These are phyloP conservation scores for Dryas alaskensis DNA, from an alignment of 306 rosid genomes.

Conservation along the genomic window DNA sequence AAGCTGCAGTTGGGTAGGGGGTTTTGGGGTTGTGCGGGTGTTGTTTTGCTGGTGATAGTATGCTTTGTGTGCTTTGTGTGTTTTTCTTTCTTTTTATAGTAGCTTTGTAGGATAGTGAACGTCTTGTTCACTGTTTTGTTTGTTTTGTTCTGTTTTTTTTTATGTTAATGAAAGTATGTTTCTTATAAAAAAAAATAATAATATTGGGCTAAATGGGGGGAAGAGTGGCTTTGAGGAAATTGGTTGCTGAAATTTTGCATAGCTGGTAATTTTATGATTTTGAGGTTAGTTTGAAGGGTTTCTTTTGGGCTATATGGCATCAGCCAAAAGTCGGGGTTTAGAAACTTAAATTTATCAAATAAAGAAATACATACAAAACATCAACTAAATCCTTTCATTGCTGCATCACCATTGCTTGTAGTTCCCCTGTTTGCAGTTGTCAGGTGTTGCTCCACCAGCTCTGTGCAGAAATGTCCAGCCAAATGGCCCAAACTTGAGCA, in stretches of 20 bases:
- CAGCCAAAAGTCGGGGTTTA: too few relatives aligned
- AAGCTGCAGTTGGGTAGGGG: too few relatives aligned
- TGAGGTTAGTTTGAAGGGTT: not conserved
- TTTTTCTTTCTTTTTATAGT: too few relatives aligned
- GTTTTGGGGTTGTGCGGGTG: too few relatives aligned
- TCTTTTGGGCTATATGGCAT: not conserved
- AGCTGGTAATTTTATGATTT: not conserved
- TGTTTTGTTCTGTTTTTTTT: too few relatives aligned
- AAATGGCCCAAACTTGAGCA: slow-evolving; percentile 61
- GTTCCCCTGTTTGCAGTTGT: slow-evolving; percentile 60
- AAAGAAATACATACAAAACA: not conserved
- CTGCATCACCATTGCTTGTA: slow-evolving; percentile 11
- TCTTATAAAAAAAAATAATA: too few relatives aligned
- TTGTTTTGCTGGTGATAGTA: too few relatives aligned
- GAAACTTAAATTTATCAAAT: not conserved
- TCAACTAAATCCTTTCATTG: not conserved
- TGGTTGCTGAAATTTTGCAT: not conserved
- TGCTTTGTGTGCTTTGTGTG: too few relatives aligned
- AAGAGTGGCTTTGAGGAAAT: not conserved
- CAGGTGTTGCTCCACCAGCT: slow-evolving; percentile 87
- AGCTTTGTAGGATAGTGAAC: too few relatives aligned
- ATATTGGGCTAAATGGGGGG: not conserved
- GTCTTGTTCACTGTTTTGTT: too few relatives aligned
- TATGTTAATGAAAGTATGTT: too few relatives aligned
- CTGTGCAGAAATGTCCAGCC: slow-evolving; percentile 69